These are phyloP conservation scores for Orbilia javanica DNA, from an alignment of 2,329 filamentous ascomycete genomes.

Conservation along the genomic window DNA sequence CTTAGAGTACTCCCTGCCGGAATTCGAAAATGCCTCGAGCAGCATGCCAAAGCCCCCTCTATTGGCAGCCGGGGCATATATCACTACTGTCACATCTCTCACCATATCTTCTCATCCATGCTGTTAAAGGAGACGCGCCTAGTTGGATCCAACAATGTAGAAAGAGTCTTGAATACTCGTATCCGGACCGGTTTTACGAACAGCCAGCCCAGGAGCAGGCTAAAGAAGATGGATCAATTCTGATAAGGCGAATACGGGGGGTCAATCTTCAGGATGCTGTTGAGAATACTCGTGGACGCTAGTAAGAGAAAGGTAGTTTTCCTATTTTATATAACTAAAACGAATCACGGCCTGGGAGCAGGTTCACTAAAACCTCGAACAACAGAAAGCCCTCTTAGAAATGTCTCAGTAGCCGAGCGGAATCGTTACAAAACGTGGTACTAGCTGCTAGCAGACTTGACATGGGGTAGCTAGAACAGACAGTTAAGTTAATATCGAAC, in stretches of 20 bases:
- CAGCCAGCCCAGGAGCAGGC: background rate
- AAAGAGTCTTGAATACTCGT: background rate
- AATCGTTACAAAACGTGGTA: too few relatives aligned
- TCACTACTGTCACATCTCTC: background rate
- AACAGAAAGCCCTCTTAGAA: too few relatives aligned
- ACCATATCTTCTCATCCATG: background rate
- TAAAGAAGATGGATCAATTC: background rate
- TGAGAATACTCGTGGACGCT: background rate
- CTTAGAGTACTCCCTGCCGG: background rate
- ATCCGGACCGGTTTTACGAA: background rate
- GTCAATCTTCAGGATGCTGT: background rate
- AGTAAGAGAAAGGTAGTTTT: background rate
- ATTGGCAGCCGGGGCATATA: constrained; percentile 6
- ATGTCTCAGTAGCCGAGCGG: too few relatives aligned
- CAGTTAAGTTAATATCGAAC: too few relatives aligned
- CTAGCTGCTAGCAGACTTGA: too few relatives aligned
- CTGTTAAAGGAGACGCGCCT: background rate
- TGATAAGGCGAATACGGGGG: background rate
- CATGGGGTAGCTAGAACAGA: too few relatives aligned
- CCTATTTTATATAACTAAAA: background rate
- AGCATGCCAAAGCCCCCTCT: background rate
- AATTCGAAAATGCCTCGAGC: background rate
- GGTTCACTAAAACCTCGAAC: too few relatives aligned
- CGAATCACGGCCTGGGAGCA: too few relatives aligned
- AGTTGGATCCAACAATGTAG: constrained; percentile 1